Base-by-base conservation (phyloP, 2,329 filamentous ascomycete species). In the Pseudocercospora eumusae region DNA sequence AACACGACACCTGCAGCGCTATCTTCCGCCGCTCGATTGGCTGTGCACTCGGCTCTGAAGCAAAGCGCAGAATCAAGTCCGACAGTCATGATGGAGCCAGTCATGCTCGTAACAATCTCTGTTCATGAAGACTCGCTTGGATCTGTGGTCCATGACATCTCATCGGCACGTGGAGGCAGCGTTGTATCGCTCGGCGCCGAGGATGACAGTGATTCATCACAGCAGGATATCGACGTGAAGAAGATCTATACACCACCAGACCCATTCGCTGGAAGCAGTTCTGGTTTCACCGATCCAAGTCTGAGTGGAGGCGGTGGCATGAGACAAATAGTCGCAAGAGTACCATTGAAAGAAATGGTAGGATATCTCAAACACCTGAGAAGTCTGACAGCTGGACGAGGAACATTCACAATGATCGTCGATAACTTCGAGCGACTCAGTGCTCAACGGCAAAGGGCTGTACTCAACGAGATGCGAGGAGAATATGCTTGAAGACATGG, bases 271-370 rank as follows among this genome's bases (percentile, higher is more conserved):
- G 69, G 70, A 8, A 69, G 69, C 4, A 63, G 62, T 20, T 54
- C 31, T 10, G 44, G 50, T 4, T 18, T 54, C 3, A 56, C 56
- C 1, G 66, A 70, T 2, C 57, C 44, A 68, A 33, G 31, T 21
- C 23, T 64, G 9, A 70, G 64, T 25, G 57, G 56, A 15, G 63
- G 56, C 18, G 57, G 53, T 10, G 68, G 63, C 9, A 64, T 63
- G 56, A 67, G 71, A 31, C 84, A 86, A 61, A 91, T 99, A 68
- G 87, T 89, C 10, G 95, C 93, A 21, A 87, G 90, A 70, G 93
- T 98, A 27, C 95, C 95, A 31, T 82, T 98, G 70, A 96, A 95
- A 78, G 93, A 98, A 77, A 97, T 98, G 91, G 88, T 98, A 36
- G 91, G 93, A 45, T 99, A 98, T 76, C 81, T 98, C 69, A 91